phyloP scores from a whole-genome alignment of 306 rosid genomes.

The Rosa multiflora region DNA sequence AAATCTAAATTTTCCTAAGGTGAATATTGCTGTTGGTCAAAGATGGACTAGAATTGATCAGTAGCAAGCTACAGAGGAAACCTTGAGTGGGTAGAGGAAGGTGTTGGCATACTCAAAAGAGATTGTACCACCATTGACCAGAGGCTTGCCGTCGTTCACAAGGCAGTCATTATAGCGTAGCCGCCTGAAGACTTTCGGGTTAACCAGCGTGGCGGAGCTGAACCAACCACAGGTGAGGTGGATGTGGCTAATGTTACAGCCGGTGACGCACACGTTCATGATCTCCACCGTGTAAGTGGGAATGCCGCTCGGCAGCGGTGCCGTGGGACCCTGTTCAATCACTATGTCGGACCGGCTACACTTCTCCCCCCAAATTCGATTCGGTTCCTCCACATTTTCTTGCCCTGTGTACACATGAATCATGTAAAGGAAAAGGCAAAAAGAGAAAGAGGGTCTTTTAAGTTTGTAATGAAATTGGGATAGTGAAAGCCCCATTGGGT shows the following conservation, averaged over 20 bases:
- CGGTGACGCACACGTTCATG: slow-evolving; percentile 61
- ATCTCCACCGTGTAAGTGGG: slow-evolving; percentile 84
- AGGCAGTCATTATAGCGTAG: slow-evolving; percentile 75
- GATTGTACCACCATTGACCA: slow-evolving; percentile 55
- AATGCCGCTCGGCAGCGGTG: slow-evolving; percentile 77
- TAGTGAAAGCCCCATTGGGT: neutral
- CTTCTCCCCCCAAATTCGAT: slow-evolving; percentile 76
- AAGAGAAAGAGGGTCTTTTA: neutral
- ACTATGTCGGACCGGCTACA: slow-evolving; percentile 61
- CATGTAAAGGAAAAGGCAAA: slow-evolving; percentile 5
- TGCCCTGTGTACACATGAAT: slow-evolving; percentile 29
- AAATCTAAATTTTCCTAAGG: neutral
- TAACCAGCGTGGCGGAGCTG: slow-evolving; percentile 79
- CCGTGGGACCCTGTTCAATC: slow-evolving; percentile 77
- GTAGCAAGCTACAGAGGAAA: slow-evolving; percentile 42
- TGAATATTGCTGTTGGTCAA: neutral
- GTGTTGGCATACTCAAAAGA: slow-evolving; percentile 84
- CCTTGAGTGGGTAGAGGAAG: slow-evolving; percentile 61
- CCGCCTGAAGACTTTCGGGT: slow-evolving; percentile 82
- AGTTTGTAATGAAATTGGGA: neutral
- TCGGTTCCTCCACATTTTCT: slow-evolving; percentile 41
- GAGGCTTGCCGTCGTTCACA: slow-evolving; percentile 71
- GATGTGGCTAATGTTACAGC: slow-evolving; percentile 65
- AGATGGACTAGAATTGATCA: neutral
- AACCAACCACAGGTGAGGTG: slow-evolving; percentile 90